Conservation (phyloP, 2,329 filamentous ascomycete species). For the Cercospora sp. region DNA sequence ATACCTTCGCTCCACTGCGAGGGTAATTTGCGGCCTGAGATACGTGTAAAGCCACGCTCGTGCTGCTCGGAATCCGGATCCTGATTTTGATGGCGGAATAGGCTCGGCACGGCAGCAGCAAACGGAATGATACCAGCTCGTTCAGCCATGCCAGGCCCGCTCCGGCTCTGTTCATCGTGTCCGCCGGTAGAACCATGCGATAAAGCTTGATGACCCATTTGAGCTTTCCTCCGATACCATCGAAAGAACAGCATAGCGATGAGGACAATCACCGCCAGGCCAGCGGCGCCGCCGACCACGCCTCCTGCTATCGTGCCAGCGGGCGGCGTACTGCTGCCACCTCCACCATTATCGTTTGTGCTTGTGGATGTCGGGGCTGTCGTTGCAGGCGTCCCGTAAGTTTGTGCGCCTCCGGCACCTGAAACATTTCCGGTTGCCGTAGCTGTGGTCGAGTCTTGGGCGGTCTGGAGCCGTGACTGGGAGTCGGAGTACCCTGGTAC, state of each 20-base stretch:
- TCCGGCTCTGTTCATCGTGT: conserved; percentile 16
- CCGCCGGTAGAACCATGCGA: conserved; percentile 26
- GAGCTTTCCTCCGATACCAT: conserved; percentile 48
- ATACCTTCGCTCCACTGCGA: conserved; percentile 52
- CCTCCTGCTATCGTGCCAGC: conserved; percentile 61
- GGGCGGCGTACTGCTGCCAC: conserved; percentile 36
- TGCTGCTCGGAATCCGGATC: conserved; percentile 26
- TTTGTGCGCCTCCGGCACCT: conserved; percentile 10
- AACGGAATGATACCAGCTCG: conserved; percentile 42
- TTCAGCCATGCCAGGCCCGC: conserved; percentile 44
- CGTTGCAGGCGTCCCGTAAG: conserved; percentile 16
- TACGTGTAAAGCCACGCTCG: conserved; percentile 49
- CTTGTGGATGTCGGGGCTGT: conserved; percentile 17
- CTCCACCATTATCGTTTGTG: conserved; percentile 9
- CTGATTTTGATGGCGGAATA: conserved; percentile 40
- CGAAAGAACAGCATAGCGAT: conserved; percentile 55
- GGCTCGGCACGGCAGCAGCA: conserved; percentile 40
- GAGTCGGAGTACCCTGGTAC: conserved; percentile 22
- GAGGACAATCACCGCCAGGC: conserved; percentile 53
- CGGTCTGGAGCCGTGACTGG: conserved; percentile 14
- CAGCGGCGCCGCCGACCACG: conserved; percentile 63
- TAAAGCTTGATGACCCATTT: conserved; percentile 30
- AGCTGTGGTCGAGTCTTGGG: conserved; percentile 11
- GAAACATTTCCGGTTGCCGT: conserved; percentile 21
- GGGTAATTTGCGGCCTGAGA: conserved; percentile 52